These are phyloP conservation scores for Pythium utonaiense DNA, from an alignment of 352 stramenopile species.

Conservation along the genomic window DNA sequence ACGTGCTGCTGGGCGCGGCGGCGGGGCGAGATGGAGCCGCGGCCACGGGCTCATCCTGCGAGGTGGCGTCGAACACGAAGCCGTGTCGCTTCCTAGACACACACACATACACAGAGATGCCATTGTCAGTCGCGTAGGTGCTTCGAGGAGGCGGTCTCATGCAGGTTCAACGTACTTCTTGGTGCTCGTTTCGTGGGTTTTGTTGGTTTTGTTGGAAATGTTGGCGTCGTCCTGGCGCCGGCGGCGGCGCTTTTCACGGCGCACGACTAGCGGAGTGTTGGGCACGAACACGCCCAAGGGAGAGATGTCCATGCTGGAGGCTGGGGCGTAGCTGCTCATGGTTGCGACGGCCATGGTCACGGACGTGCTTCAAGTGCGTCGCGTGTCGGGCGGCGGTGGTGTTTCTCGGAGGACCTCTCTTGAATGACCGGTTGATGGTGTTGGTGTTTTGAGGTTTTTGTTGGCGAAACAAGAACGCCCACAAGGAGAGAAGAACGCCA, in stretches of 20 bases:
- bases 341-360: conserved; percentile 13
- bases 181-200: conserved; percentile 1
- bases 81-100: conserved; percentile 30
- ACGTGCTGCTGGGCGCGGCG: conserved; percentile 20
- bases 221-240: conserved; percentile 22
- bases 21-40: conserved; percentile 4
- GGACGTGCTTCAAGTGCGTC: neutral
- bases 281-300: conserved; percentile 27
- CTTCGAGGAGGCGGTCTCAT: neutral
- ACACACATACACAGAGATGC: neutral
- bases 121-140: neutral
- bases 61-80: conserved; percentile 46
- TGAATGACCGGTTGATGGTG: conserved; percentile 11
- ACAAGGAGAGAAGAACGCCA: neutral
- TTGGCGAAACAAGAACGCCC: neutral
- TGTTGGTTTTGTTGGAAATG: conserved; percentile 2
- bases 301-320: conserved; percentile 1
- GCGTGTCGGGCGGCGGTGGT: neutral
- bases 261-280: conserved; percentile 52
- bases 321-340: conserved; percentile 4
- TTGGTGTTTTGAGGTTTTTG: neutral
- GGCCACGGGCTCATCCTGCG: conserved; percentile 21
- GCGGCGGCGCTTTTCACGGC: conserved; percentile 50
- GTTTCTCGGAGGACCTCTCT: conserved; percentile 14
- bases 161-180: neutral